Percentiles rank a stretch among this genome's conserved stretches.
These are phyloP conservation scores for Acanthamoeba sp. DNA, from an alignment of 208 protist species.

Conservation along the genomic window DNA sequence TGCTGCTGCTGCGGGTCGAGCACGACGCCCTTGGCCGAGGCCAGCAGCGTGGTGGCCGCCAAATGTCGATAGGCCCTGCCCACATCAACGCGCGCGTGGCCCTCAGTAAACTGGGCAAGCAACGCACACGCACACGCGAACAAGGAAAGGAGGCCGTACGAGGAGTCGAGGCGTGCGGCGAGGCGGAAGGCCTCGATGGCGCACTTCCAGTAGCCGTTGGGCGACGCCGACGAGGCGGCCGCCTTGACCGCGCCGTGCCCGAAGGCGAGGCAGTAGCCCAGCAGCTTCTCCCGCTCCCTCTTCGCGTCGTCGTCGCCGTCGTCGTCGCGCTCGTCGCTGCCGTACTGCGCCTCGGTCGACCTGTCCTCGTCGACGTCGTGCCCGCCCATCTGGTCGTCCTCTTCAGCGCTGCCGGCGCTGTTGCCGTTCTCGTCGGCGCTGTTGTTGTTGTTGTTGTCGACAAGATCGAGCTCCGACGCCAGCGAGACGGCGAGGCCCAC, in stretches of 20 bases:
- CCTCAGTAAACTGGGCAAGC: not conserved
- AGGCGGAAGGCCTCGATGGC: slow-evolving; percentile 40
- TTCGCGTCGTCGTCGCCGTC: not conserved
- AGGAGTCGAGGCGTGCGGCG: not conserved
- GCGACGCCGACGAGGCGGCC: not conserved
- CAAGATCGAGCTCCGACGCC: not conserved
- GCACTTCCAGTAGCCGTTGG: not conserved
- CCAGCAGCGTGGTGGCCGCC: not conserved
- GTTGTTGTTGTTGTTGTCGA: not conserved
- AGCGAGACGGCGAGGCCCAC: not conserved
- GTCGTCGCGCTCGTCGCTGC: not conserved
- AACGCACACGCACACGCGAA: not conserved
- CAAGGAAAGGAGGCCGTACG: not conserved
- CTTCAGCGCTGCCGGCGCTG: no score
- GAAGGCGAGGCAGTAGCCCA: slow-evolving; percentile 23
- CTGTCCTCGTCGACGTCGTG: not conserved
- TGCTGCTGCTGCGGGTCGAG: not conserved
- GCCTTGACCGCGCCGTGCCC: not conserved
- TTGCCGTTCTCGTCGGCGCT: not conserved
- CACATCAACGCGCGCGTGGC: no score
- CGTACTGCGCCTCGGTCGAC: not conserved
- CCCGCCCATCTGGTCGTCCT: not conserved
- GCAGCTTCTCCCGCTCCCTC: not conserved
- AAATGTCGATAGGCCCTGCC: slow-evolving; percentile 6
- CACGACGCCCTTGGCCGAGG: not conserved